phyloP scores from a whole-genome alignment of 768 basidiomycete genomes.

The Tubosaeta brunneosetosa region DNA sequence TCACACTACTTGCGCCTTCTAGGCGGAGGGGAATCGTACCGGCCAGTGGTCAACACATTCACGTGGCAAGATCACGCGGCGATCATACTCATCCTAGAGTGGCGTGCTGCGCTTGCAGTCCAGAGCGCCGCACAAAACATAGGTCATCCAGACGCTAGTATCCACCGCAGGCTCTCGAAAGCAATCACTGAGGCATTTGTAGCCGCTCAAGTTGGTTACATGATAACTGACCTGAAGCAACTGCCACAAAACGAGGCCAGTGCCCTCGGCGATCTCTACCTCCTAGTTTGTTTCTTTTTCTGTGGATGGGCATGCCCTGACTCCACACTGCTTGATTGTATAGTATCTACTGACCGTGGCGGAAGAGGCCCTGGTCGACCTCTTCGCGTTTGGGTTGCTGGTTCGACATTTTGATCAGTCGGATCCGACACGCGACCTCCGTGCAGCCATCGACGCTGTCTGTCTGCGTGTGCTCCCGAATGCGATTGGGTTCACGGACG shows the following conservation, averaged over 20 bases:
- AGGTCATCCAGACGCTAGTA: constrained; percentile 46
- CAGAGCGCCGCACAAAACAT: constrained; percentile 34
- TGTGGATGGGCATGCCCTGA: background rate
- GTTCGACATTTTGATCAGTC: constrained; percentile 12
- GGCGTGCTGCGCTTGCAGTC: constrained; percentile 61
- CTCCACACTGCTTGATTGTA: no score
- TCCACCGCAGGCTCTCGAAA: constrained; percentile 53
- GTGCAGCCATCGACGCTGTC: constrained; percentile 43
- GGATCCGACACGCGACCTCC: constrained; percentile 47
- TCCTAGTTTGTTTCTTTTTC: constrained; percentile 21
- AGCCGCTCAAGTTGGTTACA: constrained; percentile 48
- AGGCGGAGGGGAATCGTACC: constrained; percentile 8
- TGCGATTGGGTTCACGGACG: constrained; percentile 63
- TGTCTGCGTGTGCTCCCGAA: constrained; percentile 57
- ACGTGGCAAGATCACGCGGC: constrained; percentile 38
- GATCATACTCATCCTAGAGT: constrained; percentile 51
- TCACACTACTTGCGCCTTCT: constrained; percentile 54
- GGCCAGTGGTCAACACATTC: constrained; percentile 17
- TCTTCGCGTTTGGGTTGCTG: constrained; percentile 54
- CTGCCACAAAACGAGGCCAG: constrained; percentile 15
- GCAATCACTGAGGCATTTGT: constrained; percentile 70
- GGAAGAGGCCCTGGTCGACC: constrained; percentile 52
- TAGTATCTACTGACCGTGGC: constrained; percentile 60
- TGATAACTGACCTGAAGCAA: constrained; percentile 35
- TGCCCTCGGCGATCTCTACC: constrained; percentile 22